Evolutionary conservation across 169 alveolate species (phyloP).

Genomic region (Cryptosporidium meleagridis): DNA sequence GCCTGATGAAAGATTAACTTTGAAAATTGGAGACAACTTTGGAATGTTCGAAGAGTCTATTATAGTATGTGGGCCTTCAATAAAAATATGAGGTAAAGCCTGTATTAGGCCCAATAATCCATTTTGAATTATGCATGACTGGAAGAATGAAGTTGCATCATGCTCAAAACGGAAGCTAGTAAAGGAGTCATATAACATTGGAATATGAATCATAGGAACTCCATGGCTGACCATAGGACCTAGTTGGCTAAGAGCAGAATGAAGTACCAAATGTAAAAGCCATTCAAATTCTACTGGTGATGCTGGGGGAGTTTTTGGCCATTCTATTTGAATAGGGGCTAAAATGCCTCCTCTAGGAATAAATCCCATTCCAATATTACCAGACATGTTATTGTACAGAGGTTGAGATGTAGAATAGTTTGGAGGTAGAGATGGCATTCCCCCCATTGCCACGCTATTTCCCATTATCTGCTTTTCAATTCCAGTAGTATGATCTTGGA

Average conservation of each 20-base stretch:
- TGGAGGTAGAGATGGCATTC: not conserved
- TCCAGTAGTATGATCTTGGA: not conserved
- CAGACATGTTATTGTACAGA: not conserved
- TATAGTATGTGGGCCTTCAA: conserved; percentile 71
- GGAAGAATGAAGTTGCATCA: conserved; percentile 70
- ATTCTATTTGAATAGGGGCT: conserved; percentile 25
- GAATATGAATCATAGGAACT: conserved; percentile 69
- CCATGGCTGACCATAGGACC: conserved; percentile 63
- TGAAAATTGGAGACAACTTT: conserved; percentile 33
- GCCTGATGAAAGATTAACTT: conserved; percentile 44
- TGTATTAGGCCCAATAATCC: conserved; percentile 63
- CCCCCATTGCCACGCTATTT: not conserved
- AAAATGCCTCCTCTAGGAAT: conserved; percentile 18
- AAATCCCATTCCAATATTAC: conserved; percentile 29
- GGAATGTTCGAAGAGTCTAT: conserved; percentile 49
- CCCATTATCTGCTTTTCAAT: conserved; percentile 13
- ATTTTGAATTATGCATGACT: conserved; percentile 32
- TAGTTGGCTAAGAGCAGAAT: conserved; percentile 42
- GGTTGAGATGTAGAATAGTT: not conserved
- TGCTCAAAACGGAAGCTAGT: conserved; percentile 64
- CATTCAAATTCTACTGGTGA: conserved; percentile 68
- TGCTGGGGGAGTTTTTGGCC: conserved; percentile 74
- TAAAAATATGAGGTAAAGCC: conserved; percentile 70
- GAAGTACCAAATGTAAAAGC: conserved; percentile 59
- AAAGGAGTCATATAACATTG: conserved; percentile 58